A percentile compares a stretch with the other conserved stretches of the same genome.
phyloP scores from a whole-genome alignment of 768 basidiomycete genomes.

The Vararia minispora region DNA sequence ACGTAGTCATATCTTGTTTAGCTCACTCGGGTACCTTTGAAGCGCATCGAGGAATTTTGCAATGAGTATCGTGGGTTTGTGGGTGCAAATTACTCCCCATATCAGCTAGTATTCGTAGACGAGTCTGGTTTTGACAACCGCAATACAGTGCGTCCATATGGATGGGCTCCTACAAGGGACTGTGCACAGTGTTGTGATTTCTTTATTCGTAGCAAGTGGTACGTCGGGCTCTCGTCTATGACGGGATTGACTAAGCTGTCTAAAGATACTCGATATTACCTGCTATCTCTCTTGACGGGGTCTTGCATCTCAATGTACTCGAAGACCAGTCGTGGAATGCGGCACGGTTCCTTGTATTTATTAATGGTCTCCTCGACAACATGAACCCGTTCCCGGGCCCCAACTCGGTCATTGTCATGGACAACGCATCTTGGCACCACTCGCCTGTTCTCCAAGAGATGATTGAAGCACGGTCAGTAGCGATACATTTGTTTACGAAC shows the following conservation, averaged over 20 bases:
- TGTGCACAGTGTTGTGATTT: conserved; percentile 16
- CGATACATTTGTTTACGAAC: background rate
- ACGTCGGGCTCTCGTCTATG: background rate
- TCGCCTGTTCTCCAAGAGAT: conserved; percentile 17
- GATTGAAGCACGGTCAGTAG: conserved; percentile 21
- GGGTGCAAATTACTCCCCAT: conserved; percentile 10
- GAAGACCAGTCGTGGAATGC: conserved; percentile 22
- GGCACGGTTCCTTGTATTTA: conserved; percentile 20
- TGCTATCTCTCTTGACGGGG: conserved; percentile 24
- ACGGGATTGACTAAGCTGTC: background rate
- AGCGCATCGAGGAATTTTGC: conserved; percentile 10
- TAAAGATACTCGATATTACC: conserved; percentile 26
- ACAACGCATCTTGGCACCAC: conserved; percentile 28
- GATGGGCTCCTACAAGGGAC: conserved; percentile 19
- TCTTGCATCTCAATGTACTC: conserved; percentile 21
- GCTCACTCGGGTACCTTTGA: conserved; percentile 10
- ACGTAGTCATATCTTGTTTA: too few relatives aligned
- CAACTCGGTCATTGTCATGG: conserved; percentile 29
- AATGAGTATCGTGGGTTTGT: conserved; percentile 5
- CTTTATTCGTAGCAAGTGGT: conserved; percentile 17
- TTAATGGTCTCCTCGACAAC: conserved; percentile 21
- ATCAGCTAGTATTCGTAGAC: conserved; percentile 24
- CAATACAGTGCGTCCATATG: conserved; percentile 14
- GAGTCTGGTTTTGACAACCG: conserved; percentile 23
- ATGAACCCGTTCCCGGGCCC: conserved; percentile 27